phyloP scores from a whole-genome alignment of 2,329 filamentous ascomycete species.

The Onygenales sp. region DNA sequence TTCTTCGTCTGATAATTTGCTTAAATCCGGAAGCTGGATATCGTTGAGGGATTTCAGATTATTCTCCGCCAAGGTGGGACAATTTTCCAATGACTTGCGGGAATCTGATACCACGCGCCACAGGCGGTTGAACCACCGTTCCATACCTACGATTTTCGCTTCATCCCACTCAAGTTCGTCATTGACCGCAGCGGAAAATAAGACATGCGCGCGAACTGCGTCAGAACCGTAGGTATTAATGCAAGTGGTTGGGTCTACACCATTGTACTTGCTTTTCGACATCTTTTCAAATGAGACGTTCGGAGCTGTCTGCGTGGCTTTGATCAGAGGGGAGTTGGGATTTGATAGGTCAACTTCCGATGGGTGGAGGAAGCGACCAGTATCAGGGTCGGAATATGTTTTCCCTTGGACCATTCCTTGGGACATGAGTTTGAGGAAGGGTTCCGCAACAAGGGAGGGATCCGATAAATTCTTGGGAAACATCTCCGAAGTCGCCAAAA shows the following conservation, averaged over 20 bases:
- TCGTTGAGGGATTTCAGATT: constrained; percentile 17
- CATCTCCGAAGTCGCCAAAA: constrained; percentile 49
- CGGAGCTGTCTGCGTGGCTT: constrained; percentile 48
- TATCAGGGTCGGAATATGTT: constrained; percentile 66
- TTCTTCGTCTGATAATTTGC: constrained; percentile 26
- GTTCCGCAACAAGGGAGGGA: constrained; percentile 47
- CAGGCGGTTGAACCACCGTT: constrained; percentile 67
- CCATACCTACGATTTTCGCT: constrained; percentile 68
- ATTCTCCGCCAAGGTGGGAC: constrained; percentile 13
- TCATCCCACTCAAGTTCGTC: constrained; percentile 87
- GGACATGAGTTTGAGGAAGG: constrained; percentile 71
- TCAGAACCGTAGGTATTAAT: constrained; percentile 72
- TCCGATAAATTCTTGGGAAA: constrained; percentile 21
- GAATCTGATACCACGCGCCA: constrained; percentile 46
- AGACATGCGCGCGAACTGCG: constrained; percentile 72
- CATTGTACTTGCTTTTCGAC: constrained; percentile 92
- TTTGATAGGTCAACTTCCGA: constrained; percentile 60
- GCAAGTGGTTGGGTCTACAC: constrained; percentile 67
- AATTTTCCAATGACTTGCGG: constrained; percentile 16
- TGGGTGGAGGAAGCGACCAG: constrained; percentile 66
- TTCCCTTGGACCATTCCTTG: constrained; percentile 92
- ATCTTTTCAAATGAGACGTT: constrained; percentile 75
- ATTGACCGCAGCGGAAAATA: constrained; percentile 77
- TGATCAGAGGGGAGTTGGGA: constrained; percentile 50
- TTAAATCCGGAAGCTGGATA: constrained; percentile 19